Evolutionary conservation across 352 stramenopile species (phyloP), one percentile per base, ranked within the genome.

Genomic region (Synura sp.): DNA sequence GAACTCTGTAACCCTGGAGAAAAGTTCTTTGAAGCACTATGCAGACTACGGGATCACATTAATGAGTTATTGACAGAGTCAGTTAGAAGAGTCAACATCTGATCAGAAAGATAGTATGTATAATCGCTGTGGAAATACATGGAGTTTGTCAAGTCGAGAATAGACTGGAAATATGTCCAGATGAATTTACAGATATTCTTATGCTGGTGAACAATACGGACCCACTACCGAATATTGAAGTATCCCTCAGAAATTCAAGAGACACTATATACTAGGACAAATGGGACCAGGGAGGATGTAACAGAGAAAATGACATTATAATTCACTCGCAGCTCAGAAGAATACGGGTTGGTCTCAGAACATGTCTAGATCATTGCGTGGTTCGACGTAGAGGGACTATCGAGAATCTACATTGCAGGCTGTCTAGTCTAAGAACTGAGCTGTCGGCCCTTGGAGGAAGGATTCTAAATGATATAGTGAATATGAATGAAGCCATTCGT

Each of bases 21-120:
- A 29, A 63, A 63, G 49, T 63, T 22, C 29, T 63, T 63, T 63
- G 49, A 63, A 29, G 49, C 49, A 63, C 49, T 63, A 63, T 63
- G 49, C 49, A 63, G 49, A 63, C 29, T 63, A 22, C 14, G 49
- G 49, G 49, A 63, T 22, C 49, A 63, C 49, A 63, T 63, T 63
- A 63, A 63, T 63, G 49, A 63, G 49, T 63, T 63, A 63, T 63
- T 63, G 49, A 63, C 49, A 63, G 49, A 63, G 49, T 63, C 49
- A 63, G 49, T 63, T 63, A 63, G 49, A 63, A 63, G 49, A 63
- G 49, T 63, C 49, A 63, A 63, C 49, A 63, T 63, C 49, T 63
- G 49, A 63, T 63, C 49, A 63, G 49, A 63, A 63, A 22, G 49
- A 63, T 63, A 63, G n/a, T n/a, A n/a, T 63, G 49, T 63, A 63